Base-by-base conservation (phyloP, 1,139 yeast genomes). In the Lodderomyces pseudojiufengensis region DNA sequence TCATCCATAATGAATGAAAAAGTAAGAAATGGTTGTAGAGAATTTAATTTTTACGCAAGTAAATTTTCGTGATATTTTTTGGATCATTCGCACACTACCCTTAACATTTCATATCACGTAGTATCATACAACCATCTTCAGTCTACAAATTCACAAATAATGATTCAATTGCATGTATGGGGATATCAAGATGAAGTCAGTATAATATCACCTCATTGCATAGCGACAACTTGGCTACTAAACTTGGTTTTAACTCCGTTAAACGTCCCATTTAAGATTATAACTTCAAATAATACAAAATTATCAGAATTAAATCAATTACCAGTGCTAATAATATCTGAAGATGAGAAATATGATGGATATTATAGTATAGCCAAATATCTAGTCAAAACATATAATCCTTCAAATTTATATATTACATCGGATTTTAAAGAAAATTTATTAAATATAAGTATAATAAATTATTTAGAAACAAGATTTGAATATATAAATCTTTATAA, bases 251-350 rank as follows among this genome's bases (percentile, higher is more conserved):
- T 39, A 9, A 7, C 18, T 1, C 31, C 38, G 2, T 38, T 37
- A 4, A 39, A 41, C 2, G 31, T 48, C 14, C 37, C 44, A 21
- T 60, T 65, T 29, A 55, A 56, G 27, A 58, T 81, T 3, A 65
- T 77, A 2, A 65, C 78, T 3, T 76, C 84, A 9, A 73, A 77
- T 34, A 80, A 81, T 50, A 73, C 81, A n/a, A 73, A 75, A 46
- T 42, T 78, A 12, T 73, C 87, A 1, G 63, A 64, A 10, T 63
- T 65, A 9, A 73, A 73, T 3, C 63, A 61, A 33, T 59, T 86
- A 24, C 95, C 95, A 0, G 65, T 76, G 3, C 57, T 84, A 32
- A 50, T 61, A 8, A 48, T 55, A 4, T 57, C 54, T 8, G 56
- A 53, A 2, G 60, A 48, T 2, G 44, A 33, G 3, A 55, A 53